Conservation (phyloP, 305 asterid genomes). For the Salvia sclarea region DNA sequence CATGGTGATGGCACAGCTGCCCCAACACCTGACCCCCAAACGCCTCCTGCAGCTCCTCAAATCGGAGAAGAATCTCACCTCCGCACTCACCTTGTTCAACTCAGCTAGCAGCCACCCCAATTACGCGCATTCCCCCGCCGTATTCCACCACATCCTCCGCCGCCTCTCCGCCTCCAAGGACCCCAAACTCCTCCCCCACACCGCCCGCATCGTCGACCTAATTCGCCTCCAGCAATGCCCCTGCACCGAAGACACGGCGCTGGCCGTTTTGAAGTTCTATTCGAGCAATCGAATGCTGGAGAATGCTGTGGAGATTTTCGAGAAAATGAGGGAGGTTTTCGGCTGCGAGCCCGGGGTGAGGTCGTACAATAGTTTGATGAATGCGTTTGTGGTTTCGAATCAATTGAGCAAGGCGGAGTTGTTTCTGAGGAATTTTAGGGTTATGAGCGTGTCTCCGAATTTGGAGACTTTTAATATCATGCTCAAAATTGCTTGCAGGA, state of each 20-base stretch:
- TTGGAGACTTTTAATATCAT: conserved; percentile 63
- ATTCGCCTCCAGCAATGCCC: conserved; percentile 53
- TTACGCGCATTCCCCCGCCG: conserved; percentile 52
- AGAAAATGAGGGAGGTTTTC: conserved; percentile 64
- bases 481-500: conserved; percentile 63
- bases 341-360: conserved; percentile 74
- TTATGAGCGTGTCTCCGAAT: conserved; percentile 68
- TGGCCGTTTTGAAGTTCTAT: conserved; percentile 58
- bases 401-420: conserved; percentile 68
- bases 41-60: conserved; percentile 60
- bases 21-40: conserved; percentile 51
- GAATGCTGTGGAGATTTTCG: conserved; percentile 62
- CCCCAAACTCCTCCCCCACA: conserved; percentile 43
- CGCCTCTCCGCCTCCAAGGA: conserved; percentile 59
- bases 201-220: conserved; percentile 50
- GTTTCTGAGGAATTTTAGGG: conserved; percentile 54
- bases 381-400: conserved; percentile 67
- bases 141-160: conserved; percentile 74
- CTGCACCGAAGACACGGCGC: conserved; percentile 69
- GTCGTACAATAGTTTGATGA: conserved; percentile 72
- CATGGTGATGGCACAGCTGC: conserved; percentile 57
- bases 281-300: conserved; percentile 58
- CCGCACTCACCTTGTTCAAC: conserved; percentile 64
- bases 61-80: conserved; percentile 56
- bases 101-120: conserved; percentile 54